These are phyloP conservation scores for Globisporangium ultimum DNA, from an alignment of 352 stramenopile species.

Conservation along the genomic window DNA sequence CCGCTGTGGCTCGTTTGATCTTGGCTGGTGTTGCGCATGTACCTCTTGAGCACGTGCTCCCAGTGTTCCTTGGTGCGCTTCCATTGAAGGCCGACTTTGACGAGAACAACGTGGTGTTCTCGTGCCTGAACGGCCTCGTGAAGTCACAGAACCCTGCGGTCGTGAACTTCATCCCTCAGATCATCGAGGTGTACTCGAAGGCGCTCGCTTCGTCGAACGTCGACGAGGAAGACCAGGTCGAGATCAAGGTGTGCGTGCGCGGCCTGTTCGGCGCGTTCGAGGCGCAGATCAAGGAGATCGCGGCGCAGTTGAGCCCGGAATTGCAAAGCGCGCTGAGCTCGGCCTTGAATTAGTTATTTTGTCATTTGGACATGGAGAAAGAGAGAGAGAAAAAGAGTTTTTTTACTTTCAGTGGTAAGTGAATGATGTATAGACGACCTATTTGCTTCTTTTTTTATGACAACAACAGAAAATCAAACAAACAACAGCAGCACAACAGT, in stretches of 20 bases:
- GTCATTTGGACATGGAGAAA: background rate
- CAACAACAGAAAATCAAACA: background rate
- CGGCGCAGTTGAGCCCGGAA: constrained; percentile 69
- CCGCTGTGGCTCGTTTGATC: constrained; percentile 93
- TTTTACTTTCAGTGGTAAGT: background rate
- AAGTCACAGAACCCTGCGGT: constrained; percentile 85
- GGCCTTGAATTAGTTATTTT: constrained; percentile 45
- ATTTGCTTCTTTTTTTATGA: constrained; percentile 12
- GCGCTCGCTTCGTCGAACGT: constrained; percentile 58
- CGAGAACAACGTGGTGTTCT: constrained; percentile 95
- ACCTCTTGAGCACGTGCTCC: constrained; percentile 92
- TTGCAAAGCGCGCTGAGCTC: constrained; percentile 62
- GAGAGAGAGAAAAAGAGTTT: background rate
- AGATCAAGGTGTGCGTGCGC: constrained; percentile 68
- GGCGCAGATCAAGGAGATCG: constrained; percentile 77
- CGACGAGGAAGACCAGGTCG: constrained; percentile 69
- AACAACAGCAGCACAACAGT: background rate
- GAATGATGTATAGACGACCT: constrained; percentile 14
- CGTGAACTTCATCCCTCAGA: constrained; percentile 62
- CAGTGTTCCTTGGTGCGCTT: constrained; percentile 90
- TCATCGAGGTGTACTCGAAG: constrained; percentile 83
- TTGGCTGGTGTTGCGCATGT: constrained; percentile 71
- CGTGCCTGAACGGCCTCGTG: constrained; percentile 92
- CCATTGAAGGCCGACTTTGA: constrained; percentile 96
- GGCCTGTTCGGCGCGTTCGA: constrained; percentile 64